These are phyloP conservation scores for Chaetomium fimeti DNA, from an alignment of 495 filamentous ascomycete genomes.

Conservation along the genomic window DNA sequence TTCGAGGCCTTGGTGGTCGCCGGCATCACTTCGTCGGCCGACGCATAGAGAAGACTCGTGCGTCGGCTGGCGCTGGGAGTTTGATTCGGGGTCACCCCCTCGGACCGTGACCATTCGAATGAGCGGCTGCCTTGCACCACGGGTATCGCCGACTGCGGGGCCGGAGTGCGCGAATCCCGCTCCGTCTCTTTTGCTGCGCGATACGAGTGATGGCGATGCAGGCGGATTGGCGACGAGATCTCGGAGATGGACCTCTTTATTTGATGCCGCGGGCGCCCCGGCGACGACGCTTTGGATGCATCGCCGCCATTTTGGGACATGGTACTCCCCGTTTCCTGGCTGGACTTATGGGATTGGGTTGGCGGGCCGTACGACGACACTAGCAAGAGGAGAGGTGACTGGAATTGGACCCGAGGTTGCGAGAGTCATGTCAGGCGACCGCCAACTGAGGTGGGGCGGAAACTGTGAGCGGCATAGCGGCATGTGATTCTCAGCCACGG, in stretches of 20 bases:
- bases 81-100: conserved; percentile 43
- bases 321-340: neutral
- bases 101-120: conserved; percentile 42
- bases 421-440: conserved; percentile 5
- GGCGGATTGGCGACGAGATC: conserved; percentile 48
- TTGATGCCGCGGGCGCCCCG: conserved; percentile 48
- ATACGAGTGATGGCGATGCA: conserved; percentile 45
- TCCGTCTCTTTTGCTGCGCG: conserved; percentile 31
- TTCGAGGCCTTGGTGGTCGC: conserved; percentile 18
- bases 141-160: conserved; percentile 33
- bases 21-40: conserved; percentile 32
- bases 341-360: conserved; percentile 8
- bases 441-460: conserved; percentile 16
- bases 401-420: neutral
- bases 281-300: conserved; percentile 33
- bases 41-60: conserved; percentile 40
- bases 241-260: conserved; percentile 52
- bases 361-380: conserved; percentile 21
- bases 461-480: neutral
- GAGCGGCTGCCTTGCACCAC: conserved; percentile 35
- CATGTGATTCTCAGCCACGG: conserved; percentile 16
- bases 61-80: conserved; percentile 46
- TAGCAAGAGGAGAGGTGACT: conserved; percentile 7
- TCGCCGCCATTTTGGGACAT: conserved; percentile 45
- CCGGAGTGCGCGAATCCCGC: conserved; percentile 40